Conservation (phyloP, 2,329 filamentous ascomycete genomes). For the Calcarisporium arbuscula region DNA sequence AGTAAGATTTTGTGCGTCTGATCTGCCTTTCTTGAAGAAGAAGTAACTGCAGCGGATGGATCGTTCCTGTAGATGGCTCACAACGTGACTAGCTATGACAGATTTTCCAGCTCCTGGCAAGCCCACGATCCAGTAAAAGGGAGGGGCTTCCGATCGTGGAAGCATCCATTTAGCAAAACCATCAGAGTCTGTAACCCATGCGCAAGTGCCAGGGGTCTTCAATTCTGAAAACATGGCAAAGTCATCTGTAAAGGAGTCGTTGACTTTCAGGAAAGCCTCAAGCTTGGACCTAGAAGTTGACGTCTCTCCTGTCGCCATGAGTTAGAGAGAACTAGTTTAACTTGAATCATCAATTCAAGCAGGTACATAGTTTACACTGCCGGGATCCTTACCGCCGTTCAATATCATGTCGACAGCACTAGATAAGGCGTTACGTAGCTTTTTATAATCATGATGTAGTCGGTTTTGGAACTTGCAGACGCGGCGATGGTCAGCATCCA, state of each 20-base stretch:
- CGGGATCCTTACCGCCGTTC: too few species aligned
- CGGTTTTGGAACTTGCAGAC: constrained; percentile 3
- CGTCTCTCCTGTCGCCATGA: too few species aligned
- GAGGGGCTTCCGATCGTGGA: background rate
- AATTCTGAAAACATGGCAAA: background rate
- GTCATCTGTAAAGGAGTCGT: constrained; percentile 4
- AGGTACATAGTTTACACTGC: too few species aligned
- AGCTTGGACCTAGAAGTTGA: too few species aligned
- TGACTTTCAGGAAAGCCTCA: constrained; percentile 1
- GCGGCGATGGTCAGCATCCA: constrained; percentile 7
- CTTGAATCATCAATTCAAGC: too few species aligned
- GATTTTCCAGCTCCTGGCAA: constrained; percentile 5
- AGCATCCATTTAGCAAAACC: constrained; percentile 1
- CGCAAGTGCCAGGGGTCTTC: constrained; percentile 5
- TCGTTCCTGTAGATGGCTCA: background rate
- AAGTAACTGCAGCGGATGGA: background rate
- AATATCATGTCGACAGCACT: constrained; percentile 6
- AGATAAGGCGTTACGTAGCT: constrained; percentile 5
- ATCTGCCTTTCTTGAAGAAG: constrained; percentile 2
- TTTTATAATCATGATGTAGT: constrained; percentile 5
- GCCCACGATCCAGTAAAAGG: constrained; percentile 4
- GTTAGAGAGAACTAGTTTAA: too few species aligned
- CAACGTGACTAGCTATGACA: constrained; percentile 3
- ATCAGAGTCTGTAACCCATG: constrained; percentile 3
- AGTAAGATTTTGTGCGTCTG: background rate